Evolutionary conservation across 805 yeast species (phyloP).

Genomic region (Lachancea kluyveri): DNA sequence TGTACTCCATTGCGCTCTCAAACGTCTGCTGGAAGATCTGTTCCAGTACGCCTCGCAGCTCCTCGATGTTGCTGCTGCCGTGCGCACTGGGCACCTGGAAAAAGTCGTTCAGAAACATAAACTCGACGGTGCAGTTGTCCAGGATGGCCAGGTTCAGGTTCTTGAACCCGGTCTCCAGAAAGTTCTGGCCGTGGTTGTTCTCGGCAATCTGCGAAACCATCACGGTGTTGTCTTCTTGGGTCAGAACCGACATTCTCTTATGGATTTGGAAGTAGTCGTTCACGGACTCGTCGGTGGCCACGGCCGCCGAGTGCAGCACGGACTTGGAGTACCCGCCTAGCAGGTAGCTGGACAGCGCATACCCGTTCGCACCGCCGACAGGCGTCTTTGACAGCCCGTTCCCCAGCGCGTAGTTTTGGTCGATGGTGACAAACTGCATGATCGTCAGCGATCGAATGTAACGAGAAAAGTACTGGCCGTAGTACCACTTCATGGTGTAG

Average conservation of each 20-base stretch:
- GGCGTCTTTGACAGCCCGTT: slow-evolving; percentile 27
- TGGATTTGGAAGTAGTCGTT: slow-evolving; percentile 55
- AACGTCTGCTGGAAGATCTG: slow-evolving; percentile 51
- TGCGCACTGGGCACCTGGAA: slow-evolving; percentile 38
- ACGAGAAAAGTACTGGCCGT: slow-evolving; percentile 67
- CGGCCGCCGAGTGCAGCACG: slow-evolving; percentile 9
- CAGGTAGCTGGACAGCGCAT: slow-evolving; percentile 20
- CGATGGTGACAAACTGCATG: slow-evolving; percentile 49
- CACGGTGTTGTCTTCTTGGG: slow-evolving; percentile 52
- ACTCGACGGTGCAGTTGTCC: slow-evolving; percentile 76
- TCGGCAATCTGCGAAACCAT: slow-evolving; percentile 85
- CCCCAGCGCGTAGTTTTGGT: slow-evolving; percentile 52
- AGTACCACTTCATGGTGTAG: slow-evolving; percentile 92
- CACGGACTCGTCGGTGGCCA: slow-evolving; percentile 25
- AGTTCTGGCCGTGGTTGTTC: slow-evolving; percentile 54
- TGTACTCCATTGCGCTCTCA: slow-evolving; percentile 41
- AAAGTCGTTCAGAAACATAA: slow-evolving; percentile 64
- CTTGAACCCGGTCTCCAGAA: slow-evolving; percentile 68
- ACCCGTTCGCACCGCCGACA: slow-evolving; percentile 25
- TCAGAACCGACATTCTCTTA: slow-evolving; percentile 53
- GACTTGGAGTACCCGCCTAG: slow-evolving; percentile 17
- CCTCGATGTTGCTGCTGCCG: slow-evolving; percentile 33
- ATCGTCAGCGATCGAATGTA: slow-evolving; percentile 69
- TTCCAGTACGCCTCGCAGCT: slow-evolving; percentile 41
- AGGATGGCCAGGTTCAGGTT: slow-evolving; percentile 66